phyloP scores from a whole-genome alignment of 805 yeast species.

The Pichia nakasei region DNA sequence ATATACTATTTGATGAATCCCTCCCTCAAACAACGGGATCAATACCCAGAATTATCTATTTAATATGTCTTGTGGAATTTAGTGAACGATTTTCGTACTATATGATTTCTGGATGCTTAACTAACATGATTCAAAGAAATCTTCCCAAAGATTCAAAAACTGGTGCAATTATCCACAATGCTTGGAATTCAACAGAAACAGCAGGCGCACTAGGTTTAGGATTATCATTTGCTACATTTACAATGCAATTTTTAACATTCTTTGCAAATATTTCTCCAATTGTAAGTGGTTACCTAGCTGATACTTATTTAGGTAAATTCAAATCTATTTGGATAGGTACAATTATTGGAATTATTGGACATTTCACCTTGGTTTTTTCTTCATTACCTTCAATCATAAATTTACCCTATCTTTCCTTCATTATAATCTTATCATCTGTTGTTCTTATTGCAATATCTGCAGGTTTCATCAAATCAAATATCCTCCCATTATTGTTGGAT shows the following conservation, averaged over 20 bases:
- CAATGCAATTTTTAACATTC: conserved; percentile 37
- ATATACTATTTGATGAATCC: too few relatives aligned
- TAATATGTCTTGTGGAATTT: conserved; percentile 33
- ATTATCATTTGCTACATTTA: conserved; percentile 35
- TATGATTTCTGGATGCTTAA: conserved; percentile 37
- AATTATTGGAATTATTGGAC: conserved; percentile 36
- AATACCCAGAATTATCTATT: conserved; percentile 19
- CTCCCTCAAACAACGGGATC: conserved; percentile 16
- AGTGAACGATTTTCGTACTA: conserved; percentile 50
- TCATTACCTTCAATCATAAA: conserved; percentile 35
- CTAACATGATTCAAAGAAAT: conserved; percentile 43
- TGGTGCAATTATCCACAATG: conserved; percentile 30
- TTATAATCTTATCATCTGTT: conserved; percentile 31
- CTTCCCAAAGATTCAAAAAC: conserved; percentile 36
- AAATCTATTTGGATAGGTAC: conserved; percentile 41
- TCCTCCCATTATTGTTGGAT: conserved; percentile 43
- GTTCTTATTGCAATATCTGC: conserved; percentile 36
- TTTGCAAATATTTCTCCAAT: conserved; percentile 41
- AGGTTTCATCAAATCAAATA: conserved; percentile 46
- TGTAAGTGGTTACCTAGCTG: conserved; percentile 44
- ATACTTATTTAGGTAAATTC: conserved; percentile 38
- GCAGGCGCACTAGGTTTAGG: conserved; percentile 46
- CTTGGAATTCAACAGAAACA: conserved; percentile 26
- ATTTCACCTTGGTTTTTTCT: conserved; percentile 38
- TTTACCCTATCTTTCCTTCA: conserved; percentile 19